A percentile compares a stretch with the other conserved stretches of the same genome.
phyloP scores from a whole-genome alignment of 2,329 filamentous ascomycete genomes.

The Trichophyton simii region DNA sequence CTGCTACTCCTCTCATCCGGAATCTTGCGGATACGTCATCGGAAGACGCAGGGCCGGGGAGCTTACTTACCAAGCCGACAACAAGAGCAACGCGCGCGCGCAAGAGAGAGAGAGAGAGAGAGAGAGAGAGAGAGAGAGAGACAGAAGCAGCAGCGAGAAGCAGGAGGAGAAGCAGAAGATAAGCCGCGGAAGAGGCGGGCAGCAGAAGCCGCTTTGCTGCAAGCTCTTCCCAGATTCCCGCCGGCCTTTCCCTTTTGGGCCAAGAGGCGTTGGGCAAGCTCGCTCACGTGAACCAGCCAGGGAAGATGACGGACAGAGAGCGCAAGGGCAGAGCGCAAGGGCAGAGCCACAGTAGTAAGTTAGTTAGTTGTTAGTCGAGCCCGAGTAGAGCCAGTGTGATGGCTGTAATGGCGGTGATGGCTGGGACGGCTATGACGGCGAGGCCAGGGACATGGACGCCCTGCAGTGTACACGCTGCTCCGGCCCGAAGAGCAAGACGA shows the following conservation, averaged over 20 bases:
- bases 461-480: background rate
- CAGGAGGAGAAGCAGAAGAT: background rate
- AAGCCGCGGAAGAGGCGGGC: background rate
- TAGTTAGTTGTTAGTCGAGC: no score
- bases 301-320: background rate
- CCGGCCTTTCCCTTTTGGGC: conserved; percentile 1
- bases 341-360: no score
- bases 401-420: no score
- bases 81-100: background rate
- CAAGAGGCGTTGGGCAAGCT: background rate
- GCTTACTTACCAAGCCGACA: background rate
- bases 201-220: background rate
- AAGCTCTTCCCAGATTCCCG: conserved; percentile 1
- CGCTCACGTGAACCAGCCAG: background rate
- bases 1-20: background rate
- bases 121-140: background rate
- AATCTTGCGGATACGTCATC: background rate
- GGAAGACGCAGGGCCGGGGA: background rate
- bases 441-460: no score
- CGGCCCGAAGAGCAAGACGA: background rate
- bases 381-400: no score
- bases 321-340: background rate
- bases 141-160: background rate
- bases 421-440: no score
- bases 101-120: background rate